These are phyloP conservation scores for Penicillium sp. DNA, from an alignment of 2,329 filamentous ascomycete species.

Conservation along the genomic window DNA sequence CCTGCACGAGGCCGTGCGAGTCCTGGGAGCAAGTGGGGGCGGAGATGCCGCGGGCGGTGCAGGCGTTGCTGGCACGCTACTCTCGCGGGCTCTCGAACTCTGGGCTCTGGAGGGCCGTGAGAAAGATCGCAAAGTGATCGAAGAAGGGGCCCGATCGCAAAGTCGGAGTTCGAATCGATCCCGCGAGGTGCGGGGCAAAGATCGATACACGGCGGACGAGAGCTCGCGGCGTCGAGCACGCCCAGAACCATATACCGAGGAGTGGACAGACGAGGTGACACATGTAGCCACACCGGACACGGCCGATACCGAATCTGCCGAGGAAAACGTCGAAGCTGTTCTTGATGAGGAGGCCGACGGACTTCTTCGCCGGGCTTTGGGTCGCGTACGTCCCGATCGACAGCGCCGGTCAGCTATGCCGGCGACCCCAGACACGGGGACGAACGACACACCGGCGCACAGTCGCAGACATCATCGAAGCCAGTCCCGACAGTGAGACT, in stretches of 20 bases:
- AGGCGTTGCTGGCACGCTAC: slow-evolving; percentile 46
- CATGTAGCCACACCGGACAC: slow-evolving; percentile 24
- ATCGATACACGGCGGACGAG: slow-evolving; percentile 14
- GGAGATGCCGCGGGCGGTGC: slow-evolving; percentile 49
- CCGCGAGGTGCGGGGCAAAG: slow-evolving; percentile 31
- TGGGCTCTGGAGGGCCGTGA: slow-evolving; percentile 44
- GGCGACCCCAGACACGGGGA: slow-evolving; percentile 21
- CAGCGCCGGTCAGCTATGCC: slow-evolving; percentile 16
- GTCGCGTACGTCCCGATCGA: slow-evolving; percentile 30
- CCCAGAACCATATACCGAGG: slow-evolving; percentile 26
- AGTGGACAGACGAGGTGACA: slow-evolving; percentile 40
- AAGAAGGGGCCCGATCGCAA: slow-evolving; percentile 15
- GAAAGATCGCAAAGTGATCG: slow-evolving; percentile 19
- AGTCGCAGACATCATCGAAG: slow-evolving; percentile 23
- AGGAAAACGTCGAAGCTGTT: slow-evolving; percentile 41
- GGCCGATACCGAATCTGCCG: slow-evolving; percentile 20
- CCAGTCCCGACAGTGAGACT: slow-evolving; percentile 17
- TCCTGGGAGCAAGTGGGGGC: slow-evolving; percentile 45
- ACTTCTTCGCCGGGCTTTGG: slow-evolving; percentile 40
- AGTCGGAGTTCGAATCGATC: slow-evolving; percentile 21
- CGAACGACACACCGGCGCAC: slow-evolving; percentile 25
- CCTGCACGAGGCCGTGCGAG: slow-evolving; percentile 68
- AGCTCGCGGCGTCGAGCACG: slow-evolving; percentile 23
- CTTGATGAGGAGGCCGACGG: slow-evolving; percentile 45
- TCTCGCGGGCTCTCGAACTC: slow-evolving; percentile 46